phyloP scores from a whole-genome alignment of 1,284 basidiomycete genomes.

The Cystobasidium sp. region DNA sequence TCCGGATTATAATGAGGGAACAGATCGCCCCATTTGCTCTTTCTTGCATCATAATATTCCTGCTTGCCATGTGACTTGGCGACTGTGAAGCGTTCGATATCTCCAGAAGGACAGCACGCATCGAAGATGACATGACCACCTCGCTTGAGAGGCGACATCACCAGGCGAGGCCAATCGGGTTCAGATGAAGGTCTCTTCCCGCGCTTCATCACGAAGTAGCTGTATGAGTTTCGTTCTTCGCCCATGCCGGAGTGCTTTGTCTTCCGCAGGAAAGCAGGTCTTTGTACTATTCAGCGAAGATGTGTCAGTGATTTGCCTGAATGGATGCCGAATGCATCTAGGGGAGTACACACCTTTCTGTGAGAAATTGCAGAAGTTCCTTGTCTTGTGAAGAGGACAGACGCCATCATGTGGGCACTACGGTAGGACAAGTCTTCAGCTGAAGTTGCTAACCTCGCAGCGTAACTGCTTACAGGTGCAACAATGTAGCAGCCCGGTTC shows the following conservation, averaged over 20 bases:
- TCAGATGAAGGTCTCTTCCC: conserved; percentile 67
- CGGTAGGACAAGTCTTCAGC: conserved; percentile 42
- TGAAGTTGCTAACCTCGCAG: not conserved
- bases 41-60: conserved; percentile 91
- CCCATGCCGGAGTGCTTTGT: conserved; percentile 83
- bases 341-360: conserved; percentile 63
- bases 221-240: conserved; percentile 84
- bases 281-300: conserved; percentile 63
- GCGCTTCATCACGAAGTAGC: conserved; percentile 85
- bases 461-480: conserved; percentile 68
- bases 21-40: conserved; percentile 89
- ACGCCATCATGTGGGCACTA: conserved; percentile 89
- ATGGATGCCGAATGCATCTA: too few species aligned
- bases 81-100: conserved; percentile 87
- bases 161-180: conserved; percentile 79
- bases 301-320: not conserved
- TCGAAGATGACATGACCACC: conserved; percentile 93
- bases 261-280: conserved; percentile 78
- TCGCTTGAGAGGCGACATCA: conserved; percentile 86
- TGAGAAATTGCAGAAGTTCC: conserved; percentile 75
- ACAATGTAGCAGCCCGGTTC: conserved; percentile 71
- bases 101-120: conserved; percentile 82
- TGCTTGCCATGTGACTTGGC: conserved; percentile 93
- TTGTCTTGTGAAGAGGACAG: conserved; percentile 69
- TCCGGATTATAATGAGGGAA: conserved; percentile 71